Evolutionary conservation across 306 rosid species (phyloP).

Genomic region (Prunus mira): DNA sequence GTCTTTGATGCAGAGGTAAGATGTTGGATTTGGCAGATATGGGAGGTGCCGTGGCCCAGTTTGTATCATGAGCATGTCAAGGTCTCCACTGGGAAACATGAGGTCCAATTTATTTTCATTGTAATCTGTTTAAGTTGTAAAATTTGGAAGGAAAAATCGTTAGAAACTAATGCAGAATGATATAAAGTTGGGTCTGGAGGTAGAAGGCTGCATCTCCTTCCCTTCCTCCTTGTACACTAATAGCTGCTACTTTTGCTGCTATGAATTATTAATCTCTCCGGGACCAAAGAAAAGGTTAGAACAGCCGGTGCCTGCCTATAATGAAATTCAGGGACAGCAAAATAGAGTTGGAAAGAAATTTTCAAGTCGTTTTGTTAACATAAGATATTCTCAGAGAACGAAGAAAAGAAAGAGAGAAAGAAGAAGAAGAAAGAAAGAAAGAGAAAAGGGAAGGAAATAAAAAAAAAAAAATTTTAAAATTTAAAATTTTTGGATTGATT

Average conservation of each 20-base stretch:
- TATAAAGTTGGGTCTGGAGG: conserved; percentile 32
- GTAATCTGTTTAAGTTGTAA: conserved; percentile 45
- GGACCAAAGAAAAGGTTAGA: conserved; percentile 22
- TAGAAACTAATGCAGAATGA: conserved; percentile 29
- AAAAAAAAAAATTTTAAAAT: no score
- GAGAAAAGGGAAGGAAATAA: no score
- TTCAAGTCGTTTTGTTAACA: not conserved
- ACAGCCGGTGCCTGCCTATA: not conserved
- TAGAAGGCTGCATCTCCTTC: no score
- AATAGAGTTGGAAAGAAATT: not conserved
- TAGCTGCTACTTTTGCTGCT: no score
- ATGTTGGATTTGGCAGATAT: conserved; percentile 25
- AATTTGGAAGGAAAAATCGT: conserved; percentile 26
- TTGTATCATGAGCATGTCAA: conserved; percentile 27
- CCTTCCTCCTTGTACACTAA: no score
- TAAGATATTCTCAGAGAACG: not conserved
- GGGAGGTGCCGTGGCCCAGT: conserved; percentile 30
- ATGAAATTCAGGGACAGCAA: not conserved
- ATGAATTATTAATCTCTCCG: not conserved
- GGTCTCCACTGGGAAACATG: conserved; percentile 30
- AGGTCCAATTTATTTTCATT: conserved; percentile 35
- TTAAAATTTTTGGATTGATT: no score
- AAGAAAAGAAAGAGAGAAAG: no score
- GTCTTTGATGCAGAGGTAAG: conserved; percentile 61
- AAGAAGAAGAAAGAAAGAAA: no score